Conservation (phyloP, 2,329 filamentous ascomycete species). For the Didymella exigua region DNA sequence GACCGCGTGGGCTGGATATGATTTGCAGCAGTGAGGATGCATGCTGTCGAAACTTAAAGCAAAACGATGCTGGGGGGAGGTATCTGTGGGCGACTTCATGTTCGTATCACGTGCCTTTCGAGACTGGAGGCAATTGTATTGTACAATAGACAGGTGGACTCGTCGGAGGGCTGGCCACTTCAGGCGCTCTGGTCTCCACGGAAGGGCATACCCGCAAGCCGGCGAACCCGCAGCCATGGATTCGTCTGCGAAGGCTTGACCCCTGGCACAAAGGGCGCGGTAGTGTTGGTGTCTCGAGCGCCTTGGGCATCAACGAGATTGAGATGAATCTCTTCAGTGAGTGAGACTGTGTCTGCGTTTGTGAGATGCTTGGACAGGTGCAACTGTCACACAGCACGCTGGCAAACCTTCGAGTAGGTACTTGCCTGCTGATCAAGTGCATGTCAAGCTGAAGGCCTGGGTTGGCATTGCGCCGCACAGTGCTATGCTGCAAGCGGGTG, state of each 20-base stretch:
- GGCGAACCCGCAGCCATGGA: constrained; percentile 19
- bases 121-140: not conserved
- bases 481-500: constrained; percentile 13
- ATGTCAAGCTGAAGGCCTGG: constrained; percentile 9
- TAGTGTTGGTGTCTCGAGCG: constrained; percentile 13
- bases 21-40: not conserved
- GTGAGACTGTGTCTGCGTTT: constrained; percentile 4
- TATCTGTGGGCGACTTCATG: not conserved
- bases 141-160: not conserved
- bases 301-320: constrained; percentile 15
- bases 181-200: constrained; percentile 10
- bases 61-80: not conserved
- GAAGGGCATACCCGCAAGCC: constrained; percentile 15
- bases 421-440: not conserved
- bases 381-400: constrained; percentile 1
- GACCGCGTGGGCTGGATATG: constrained; percentile 2
- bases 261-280: constrained; percentile 5
- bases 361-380: not conserved
- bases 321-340: constrained; percentile 1
- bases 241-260: constrained; percentile 12
- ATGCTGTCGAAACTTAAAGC: not conserved
- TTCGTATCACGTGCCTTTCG: not conserved
- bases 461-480: constrained; percentile 14
- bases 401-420: constrained; percentile 3
- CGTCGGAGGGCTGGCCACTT: not conserved